Percentiles rank a stretch among this genome's conserved stretches.
Conservation (phyloP, 257 asterid genomes). For the Penstemon davidsonii region DNA sequence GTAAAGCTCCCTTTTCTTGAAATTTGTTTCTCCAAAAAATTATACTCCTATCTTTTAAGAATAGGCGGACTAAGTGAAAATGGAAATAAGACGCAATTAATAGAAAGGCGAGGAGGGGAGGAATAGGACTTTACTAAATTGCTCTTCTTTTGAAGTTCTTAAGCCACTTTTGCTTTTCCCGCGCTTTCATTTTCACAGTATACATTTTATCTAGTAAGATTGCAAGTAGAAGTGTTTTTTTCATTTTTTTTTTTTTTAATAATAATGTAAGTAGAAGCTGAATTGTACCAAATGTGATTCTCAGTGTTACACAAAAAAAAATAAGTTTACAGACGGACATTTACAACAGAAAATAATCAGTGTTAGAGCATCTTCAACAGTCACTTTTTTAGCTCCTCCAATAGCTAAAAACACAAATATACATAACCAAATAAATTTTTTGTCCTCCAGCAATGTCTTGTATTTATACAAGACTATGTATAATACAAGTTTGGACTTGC, state of each 20-base stretch:
- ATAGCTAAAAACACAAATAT: too few relatives aligned
- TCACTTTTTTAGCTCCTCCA: too few relatives aligned
- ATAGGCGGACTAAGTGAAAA: background rate
- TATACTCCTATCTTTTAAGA: background rate
- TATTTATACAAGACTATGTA: too few relatives aligned
- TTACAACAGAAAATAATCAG: too few relatives aligned
- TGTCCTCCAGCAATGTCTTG: too few relatives aligned
- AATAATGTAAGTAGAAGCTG: background rate
- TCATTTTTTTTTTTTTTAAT: constrained; percentile 12
- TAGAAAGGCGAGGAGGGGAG: background rate
- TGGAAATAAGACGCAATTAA: background rate
- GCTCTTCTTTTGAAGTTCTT: constrained; percentile 25
- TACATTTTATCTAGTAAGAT: too few relatives aligned
- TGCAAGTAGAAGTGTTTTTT: background rate
- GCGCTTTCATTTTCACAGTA: background rate
- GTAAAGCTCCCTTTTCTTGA: constrained; percentile 1
- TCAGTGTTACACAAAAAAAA: background rate
- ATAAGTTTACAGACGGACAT: too few relatives aligned
- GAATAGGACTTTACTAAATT: background rate
- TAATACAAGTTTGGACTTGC: too few relatives aligned
- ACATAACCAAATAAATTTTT: too few relatives aligned
- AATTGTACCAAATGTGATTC: background rate
- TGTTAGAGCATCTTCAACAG: too few relatives aligned
- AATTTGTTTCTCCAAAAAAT: background rate
- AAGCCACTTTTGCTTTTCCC: constrained; percentile 15